Evolutionary conservation across 2,329 filamentous ascomycete genomes (phyloP), one percentile per base, ranked within the genome.

Genomic region (Cercospora zeae-maydis): DNA sequence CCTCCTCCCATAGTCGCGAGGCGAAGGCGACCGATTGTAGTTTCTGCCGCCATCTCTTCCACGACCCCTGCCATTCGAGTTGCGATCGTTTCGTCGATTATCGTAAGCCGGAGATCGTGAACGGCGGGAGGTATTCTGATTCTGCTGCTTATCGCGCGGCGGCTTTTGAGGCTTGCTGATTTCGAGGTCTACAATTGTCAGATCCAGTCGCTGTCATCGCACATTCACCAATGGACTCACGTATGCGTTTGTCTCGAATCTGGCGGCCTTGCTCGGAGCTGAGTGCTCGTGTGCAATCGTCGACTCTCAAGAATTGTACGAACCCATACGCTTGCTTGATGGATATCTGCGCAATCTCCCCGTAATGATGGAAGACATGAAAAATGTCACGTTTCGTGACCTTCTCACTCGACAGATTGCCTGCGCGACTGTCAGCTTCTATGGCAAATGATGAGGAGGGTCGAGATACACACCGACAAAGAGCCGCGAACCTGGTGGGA

Each of bases 311-410:
- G 69, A 96, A 99, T 75, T 98, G 95, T 36, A 98, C 92, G 74
- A 98, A 99, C 1, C 95, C 95, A 77, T 96, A 98, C 1, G 93
- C 93, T 68, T 95, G 92, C 77, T 98, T 98, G 70, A 98, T 91
- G 0, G 92, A 96, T 64, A 98, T 95, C 75, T 99, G 95, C 1
- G 93, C 93, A 52, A 99, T 81, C 65, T 88, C 88, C 59, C 95
- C 95, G 74, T 92, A 93, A 62, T 83, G 84, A 73, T 92, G 87
- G 74, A 99, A 98, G 16, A 93, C 83, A 73, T 96, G 89, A 77
- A 96, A 98, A 8, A 98, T 87, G 76, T 98, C 93, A 68, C 90
- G 86, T 78, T 98, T 98, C 6, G 91, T 95, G 13, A 96, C 93
- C 73, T 93, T 88, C 75, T 98, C 93, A 58, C 90, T 93, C 1